Percentiles rank a stretch among this genome's conserved stretches.
Evolutionary conservation across 1,139 yeast species (phyloP).

Genomic region (Zygosaccharomyces sapae): DNA sequence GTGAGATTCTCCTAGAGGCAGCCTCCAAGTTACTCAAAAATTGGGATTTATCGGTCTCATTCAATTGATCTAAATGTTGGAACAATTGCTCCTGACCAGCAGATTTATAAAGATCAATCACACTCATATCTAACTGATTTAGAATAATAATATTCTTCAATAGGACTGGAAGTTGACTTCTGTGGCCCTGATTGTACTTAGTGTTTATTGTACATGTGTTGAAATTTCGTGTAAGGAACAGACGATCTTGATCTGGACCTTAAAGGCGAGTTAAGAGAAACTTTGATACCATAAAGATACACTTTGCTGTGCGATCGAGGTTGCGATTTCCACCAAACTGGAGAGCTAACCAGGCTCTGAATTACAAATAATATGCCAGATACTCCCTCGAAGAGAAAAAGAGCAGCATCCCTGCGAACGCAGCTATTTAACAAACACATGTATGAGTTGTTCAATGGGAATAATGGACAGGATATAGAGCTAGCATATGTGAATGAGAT

Average conservation of each 20-base stretch:
- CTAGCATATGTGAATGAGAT: constrained; percentile 22
- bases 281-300: neutral
- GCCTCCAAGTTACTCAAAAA: constrained; percentile 20
- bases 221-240: neutral
- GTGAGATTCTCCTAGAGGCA: constrained; percentile 20
- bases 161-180: neutral
- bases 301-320: neutral
- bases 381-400: constrained; percentile 43
- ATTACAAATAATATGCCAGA: constrained; percentile 8
- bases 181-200: neutral
- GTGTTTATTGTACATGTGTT: neutral
- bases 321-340: neutral
- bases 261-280: neutral
- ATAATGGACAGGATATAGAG: constrained; percentile 31
- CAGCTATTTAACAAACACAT: constrained; percentile 60
- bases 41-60: constrained; percentile 16
- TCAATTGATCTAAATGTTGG: constrained; percentile 22
- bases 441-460: constrained; percentile 24
- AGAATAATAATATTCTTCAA: neutral
- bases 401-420: constrained; percentile 72
- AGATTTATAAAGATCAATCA: constrained; percentile 20
- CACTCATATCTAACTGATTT: constrained; percentile 11
- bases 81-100: constrained; percentile 33
- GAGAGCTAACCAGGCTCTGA: neutral
- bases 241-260: neutral